Conservation (phyloP, 805 yeast genomes). For the Metschnikowia rubicola region DNA sequence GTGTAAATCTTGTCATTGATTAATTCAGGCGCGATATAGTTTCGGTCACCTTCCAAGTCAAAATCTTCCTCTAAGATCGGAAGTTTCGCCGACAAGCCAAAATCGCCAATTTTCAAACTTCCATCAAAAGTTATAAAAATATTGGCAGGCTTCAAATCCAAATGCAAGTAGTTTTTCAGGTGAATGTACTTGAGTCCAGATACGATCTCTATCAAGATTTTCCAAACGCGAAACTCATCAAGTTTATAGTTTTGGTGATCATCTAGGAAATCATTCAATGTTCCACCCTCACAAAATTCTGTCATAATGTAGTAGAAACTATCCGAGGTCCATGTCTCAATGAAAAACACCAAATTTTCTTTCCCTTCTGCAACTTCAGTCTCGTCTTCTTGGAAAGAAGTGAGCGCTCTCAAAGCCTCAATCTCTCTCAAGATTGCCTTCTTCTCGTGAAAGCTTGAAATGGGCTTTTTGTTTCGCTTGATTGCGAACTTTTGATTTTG, state of each 20-base stretch:
- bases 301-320: constrained; percentile 85
- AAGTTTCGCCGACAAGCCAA: constrained; percentile 84
- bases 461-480: constrained; percentile 73
- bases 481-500: constrained; percentile 75
- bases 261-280: constrained; percentile 72
- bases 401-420: constrained; percentile 52
- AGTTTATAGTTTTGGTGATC: constrained; percentile 69
- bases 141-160: constrained; percentile 94
- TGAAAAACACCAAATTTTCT: constrained; percentile 72
- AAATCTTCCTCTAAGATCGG: constrained; percentile 65
- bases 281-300: constrained; percentile 93
- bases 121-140: constrained; percentile 94
- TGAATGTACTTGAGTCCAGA: constrained; percentile 82
- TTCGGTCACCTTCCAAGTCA: constrained; percentile 96
- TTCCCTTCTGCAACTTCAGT: constrained; percentile 56
- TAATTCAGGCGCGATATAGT: constrained; percentile 96
- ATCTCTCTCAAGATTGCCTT: constrained; percentile 71
- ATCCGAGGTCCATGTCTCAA: constrained; percentile 82
- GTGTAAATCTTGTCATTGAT: constrained; percentile 79
- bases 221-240: constrained; percentile 98
- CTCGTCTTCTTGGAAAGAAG: constrained; percentile 37
- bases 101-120: constrained; percentile 88
- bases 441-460: constrained; percentile 50
- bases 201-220: constrained; percentile 79
- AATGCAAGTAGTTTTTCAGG: constrained; percentile 66